These are phyloP conservation scores for Artemisia argyi DNA, from an alignment of 129 eudicot genomes.

Conservation along the genomic window DNA sequence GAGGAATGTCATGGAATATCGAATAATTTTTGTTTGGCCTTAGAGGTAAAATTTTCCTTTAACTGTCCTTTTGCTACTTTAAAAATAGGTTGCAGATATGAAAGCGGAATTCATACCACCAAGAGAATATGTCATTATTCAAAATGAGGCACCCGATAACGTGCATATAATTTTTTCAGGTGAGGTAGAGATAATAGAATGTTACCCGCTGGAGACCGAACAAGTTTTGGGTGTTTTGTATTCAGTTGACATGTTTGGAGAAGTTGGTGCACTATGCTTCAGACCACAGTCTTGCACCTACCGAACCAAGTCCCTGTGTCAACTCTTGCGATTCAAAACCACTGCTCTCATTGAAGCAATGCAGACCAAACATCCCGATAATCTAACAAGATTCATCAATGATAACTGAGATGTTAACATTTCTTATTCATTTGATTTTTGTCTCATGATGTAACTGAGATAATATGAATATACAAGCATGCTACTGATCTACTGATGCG, in stretches of 20 bases:
- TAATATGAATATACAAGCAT: no score
- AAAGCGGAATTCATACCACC: conserved; percentile 93
- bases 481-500: no score
- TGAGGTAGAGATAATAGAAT: conserved; percentile 69
- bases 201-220: conserved; percentile 60
- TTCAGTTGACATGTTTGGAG: conserved; percentile 82
- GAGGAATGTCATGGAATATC: conserved; percentile 73
- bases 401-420: no score
- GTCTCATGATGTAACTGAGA: no score
- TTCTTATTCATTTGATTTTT: no score
- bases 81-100: conserved; percentile 67
- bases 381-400: no score
- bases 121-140: conserved; percentile 82
- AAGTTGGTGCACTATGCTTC: conserved; percentile 83
- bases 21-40: conserved; percentile 1
- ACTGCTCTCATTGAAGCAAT: conserved; percentile 69
- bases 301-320: conserved; percentile 82
- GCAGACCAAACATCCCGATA: conserved; percentile 66
- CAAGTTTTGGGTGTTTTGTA: conserved; percentile 47
- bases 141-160: conserved; percentile 86
- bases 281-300: conserved; percentile 72
- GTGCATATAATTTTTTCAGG: conserved; percentile 88
- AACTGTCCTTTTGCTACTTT: neutral
- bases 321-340: conserved; percentile 75
- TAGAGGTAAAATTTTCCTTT: neutral